Percentiles rank a stretch among this genome's conserved stretches.
Evolutionary conservation across 108 stramenopile genomes (phyloP).

Genomic region (Pseudonitzschia pungens): DNA sequence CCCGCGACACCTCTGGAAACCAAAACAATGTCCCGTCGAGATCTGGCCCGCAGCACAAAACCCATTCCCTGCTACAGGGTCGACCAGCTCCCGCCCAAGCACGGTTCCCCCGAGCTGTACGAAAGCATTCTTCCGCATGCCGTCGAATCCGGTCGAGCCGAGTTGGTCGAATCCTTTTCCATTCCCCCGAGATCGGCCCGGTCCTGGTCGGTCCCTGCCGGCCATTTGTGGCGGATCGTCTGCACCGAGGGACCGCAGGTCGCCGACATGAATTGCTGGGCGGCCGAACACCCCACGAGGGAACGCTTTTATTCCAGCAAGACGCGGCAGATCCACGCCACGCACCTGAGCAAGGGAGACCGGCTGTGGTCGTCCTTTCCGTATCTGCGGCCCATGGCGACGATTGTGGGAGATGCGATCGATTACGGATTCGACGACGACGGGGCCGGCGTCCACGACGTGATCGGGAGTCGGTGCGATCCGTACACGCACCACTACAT

Average conservation of each 20-base stretch:
- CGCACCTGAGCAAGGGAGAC: slow-evolving; percentile 54
- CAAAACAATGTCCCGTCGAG: slow-evolving; percentile 13
- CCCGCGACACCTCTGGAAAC: neutral
- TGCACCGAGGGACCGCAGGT: slow-evolving; percentile 60
- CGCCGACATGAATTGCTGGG: slow-evolving; percentile 68
- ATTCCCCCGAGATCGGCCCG: slow-evolving; percentile 49
- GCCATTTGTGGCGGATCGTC: slow-evolving; percentile 49
- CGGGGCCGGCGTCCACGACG: slow-evolving; percentile 65
- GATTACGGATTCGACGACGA: slow-evolving; percentile 62
- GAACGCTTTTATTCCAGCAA: slow-evolving; percentile 61
- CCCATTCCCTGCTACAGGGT: slow-evolving; percentile 58
- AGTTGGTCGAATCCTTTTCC: slow-evolving; percentile 27
- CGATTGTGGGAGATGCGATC: slow-evolving; percentile 55
- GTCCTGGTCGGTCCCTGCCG: slow-evolving; percentile 47
- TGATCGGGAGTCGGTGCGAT: slow-evolving; percentile 62
- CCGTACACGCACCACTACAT: slow-evolving; percentile 62
- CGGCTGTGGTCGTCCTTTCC: slow-evolving; percentile 60
- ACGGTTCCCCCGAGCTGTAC: slow-evolving; percentile 48
- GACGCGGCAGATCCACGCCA: slow-evolving; percentile 62
- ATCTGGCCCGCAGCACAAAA: slow-evolving; percentile 44
- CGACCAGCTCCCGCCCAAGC: slow-evolving; percentile 45
- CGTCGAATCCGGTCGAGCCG: slow-evolving; percentile 31
- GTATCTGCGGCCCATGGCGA: slow-evolving; percentile 53
- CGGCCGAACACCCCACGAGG: slow-evolving; percentile 20
- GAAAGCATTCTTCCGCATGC: slow-evolving; percentile 26